Conservation (phyloP, 441 rosid species). For the Biscutella laevigata region DNA sequence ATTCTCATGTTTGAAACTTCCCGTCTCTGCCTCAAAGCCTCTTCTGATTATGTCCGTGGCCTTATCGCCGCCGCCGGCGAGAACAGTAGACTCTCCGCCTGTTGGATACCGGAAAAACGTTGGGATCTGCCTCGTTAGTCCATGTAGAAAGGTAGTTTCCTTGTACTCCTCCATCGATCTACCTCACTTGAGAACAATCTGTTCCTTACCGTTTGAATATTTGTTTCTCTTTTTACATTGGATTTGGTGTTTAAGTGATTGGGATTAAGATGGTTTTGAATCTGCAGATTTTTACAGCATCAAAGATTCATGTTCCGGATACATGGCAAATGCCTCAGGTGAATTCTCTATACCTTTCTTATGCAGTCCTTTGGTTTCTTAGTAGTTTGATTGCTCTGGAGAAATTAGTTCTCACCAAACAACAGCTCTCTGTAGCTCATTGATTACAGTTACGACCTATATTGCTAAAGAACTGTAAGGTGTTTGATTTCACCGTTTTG, state of each 20-base stretch:
- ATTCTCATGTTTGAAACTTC: conserved; percentile 28
- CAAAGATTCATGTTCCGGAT: conserved; percentile 48
- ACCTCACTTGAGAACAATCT: not conserved
- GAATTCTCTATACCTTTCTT: not conserved
- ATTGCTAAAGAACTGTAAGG: not conserved
- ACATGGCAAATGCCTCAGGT: conserved; percentile 85
- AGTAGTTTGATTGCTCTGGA: conserved; percentile 3
- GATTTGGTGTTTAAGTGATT: not conserved
- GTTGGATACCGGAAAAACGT: conserved; percentile 59
- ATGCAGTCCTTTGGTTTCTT: not conserved
- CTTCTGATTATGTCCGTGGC: conserved; percentile 14
- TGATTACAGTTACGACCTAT: not conserved
- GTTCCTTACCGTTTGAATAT: no score
- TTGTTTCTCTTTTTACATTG: no score
- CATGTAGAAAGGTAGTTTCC: conserved; percentile 42
- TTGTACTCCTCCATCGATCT: not conserved
- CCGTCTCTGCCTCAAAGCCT: conserved; percentile 13
- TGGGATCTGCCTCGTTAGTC: conserved; percentile 55
- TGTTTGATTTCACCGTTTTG: not conserved
- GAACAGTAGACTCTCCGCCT: conserved; percentile 44
- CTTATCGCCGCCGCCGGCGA: conserved; percentile 25
- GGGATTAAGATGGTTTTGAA: conserved; percentile 2
- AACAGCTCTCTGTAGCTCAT: not conserved
- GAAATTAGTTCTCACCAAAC: not conserved
- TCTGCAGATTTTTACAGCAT: conserved; percentile 51